Base-by-base conservation (phyloP, 2,329 filamentous ascomycete genomes). In the Pseudogymnoascus sp. region DNA sequence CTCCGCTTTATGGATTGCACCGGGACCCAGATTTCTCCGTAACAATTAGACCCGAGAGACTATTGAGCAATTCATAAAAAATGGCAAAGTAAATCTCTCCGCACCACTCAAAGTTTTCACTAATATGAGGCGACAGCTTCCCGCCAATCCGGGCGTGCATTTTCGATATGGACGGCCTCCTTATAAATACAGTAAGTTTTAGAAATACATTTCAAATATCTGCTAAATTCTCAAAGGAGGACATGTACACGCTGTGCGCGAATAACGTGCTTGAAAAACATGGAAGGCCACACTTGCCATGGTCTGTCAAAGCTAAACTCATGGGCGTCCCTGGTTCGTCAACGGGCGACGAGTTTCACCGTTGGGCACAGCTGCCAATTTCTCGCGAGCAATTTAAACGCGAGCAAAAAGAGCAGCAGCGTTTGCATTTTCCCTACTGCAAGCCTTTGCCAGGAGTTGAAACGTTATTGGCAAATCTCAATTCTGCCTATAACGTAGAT, bases 101-200 rank as follows among this genome's bases (percentile, higher is more conserved):
- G 7, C 7, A 11, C 23, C 5, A 29, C 10, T 16, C 1, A 16
- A 31, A 31, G 45, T 16, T 37, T 54, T 26, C 70, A 89, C 87
- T 73, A 86, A 91, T 26, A 26, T 54, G 45, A 16, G 14, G 23
- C 7, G 16, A 54, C 11, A 91, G 88, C 73, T 87, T 92, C 75
- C 89, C 90, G 16, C 86, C 88, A 51, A 82, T 97, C 64, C 85
- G 92, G 69, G 95, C 93, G 69, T 97, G 93, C 76, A 87, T 99
- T 68, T 97, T 99, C 75, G 95, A 99, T 80, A 97, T 97, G 93
- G 95, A 99, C 76, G 95, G 95, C 65, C 87, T 99, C 31, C 85
- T 99, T 16, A 89, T 99, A 73, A 87, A 97, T 77, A 92, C 90
- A 34, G 95, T 54, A 31, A 54, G 47, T 54, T 31, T 54, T 16